Percentiles rank a stretch among this genome's conserved stretches.
These are phyloP conservation scores for Orychophragmus violaceus DNA, from an alignment of 345 rosid genomes.

Conservation along the genomic window DNA sequence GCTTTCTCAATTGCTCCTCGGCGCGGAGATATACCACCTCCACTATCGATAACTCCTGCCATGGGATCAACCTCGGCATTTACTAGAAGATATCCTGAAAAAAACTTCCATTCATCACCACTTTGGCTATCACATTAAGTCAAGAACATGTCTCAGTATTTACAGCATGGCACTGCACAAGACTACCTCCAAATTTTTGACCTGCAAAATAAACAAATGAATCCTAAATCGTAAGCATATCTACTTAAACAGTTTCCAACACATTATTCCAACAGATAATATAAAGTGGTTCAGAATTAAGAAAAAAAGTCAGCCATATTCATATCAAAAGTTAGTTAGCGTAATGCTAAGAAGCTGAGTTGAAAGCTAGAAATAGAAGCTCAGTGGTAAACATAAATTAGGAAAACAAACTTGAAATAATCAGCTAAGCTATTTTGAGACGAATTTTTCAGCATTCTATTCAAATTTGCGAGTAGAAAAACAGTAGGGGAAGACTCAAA, in stretches of 20 bases:
- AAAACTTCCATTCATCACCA: constrained; percentile 55
- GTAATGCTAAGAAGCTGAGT: background rate
- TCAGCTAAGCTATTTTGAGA: constrained; percentile 10
- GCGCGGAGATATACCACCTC: constrained; percentile 85
- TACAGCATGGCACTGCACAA: background rate
- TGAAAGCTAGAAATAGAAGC: constrained; percentile 6
- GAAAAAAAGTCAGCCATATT: no score
- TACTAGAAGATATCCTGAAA: constrained; percentile 43
- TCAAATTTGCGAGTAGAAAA: background rate
- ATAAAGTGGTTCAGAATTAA: background rate
- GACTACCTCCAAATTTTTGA: background rate
- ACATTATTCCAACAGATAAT: no score
- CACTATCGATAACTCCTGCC: constrained; percentile 96
- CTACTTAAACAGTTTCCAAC: no score
- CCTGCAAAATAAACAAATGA: no score
- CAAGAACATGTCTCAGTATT: background rate
- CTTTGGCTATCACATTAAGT: constrained; percentile 1
- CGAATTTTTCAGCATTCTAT: constrained; percentile 31
- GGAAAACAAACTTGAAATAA: constrained; percentile 8
- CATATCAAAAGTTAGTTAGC: background rate
- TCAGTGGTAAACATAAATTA: background rate
- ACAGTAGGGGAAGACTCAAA: constrained; percentile 2
- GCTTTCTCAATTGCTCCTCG: constrained; percentile 85
- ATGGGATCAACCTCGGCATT: constrained; percentile 98
- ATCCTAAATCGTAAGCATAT: no score